Percentiles rank a stretch among this genome's conserved stretches.
Evolutionary conservation across 441 rosid species (phyloP).

Genomic region (Daphne laureola): DNA sequence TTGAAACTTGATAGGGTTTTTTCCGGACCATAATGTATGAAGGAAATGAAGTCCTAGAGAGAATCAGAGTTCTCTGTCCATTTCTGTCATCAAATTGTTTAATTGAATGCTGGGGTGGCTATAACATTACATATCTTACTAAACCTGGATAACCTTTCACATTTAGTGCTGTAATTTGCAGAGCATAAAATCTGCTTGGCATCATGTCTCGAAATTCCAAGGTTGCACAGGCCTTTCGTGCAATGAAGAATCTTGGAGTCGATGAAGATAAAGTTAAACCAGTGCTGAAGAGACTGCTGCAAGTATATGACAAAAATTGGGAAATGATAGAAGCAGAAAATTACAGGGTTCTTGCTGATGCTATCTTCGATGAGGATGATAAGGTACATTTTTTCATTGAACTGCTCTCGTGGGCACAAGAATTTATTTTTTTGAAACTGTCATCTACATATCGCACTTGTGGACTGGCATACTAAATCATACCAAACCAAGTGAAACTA

Average conservation of each 20-base stretch:
- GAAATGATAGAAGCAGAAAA: constrained; percentile 70
- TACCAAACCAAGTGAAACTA: no score
- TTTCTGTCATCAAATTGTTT: no score
- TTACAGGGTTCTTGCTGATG: constrained; percentile 80
- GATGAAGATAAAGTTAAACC: constrained; percentile 45
- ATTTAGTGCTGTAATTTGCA: not conserved
- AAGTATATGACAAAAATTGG: constrained; percentile 73
- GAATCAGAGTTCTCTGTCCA: no score
- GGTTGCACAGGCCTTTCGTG: constrained; percentile 42
- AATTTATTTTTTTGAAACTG: constrained; percentile 1
- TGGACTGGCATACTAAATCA: no score
- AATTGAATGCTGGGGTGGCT: no score
- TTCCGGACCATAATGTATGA: no score
- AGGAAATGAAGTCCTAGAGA: no score
- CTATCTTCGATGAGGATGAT: constrained; percentile 70
- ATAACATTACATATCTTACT: no score
- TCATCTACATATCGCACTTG: not conserved
- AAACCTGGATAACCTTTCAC: not conserved
- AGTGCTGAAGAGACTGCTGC: constrained; percentile 54
- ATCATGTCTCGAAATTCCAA: constrained; percentile 52
- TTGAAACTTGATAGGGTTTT: no score
- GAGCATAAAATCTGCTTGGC: constrained; percentile 10
- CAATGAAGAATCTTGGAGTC: constrained; percentile 69
- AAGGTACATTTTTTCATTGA: constrained; percentile 31
- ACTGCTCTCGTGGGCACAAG: not conserved